Evolutionary conservation across 1,284 basidiomycete genomes (phyloP).

Genomic region (Wallemia mellicola): DNA sequence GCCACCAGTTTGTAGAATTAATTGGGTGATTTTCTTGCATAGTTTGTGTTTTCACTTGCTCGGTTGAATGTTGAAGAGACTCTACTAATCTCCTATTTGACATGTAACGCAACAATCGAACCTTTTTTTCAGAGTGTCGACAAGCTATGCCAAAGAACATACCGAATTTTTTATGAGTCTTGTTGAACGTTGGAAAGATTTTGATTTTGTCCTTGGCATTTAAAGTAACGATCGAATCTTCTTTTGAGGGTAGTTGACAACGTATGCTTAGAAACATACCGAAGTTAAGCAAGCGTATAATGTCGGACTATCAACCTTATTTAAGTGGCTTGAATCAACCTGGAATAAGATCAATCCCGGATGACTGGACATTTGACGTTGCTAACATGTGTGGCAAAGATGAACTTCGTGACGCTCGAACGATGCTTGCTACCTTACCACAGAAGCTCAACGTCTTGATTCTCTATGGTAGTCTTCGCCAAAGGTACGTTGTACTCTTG

Average conservation of each 20-base stretch:
- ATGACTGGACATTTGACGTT: neutral
- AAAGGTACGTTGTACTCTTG: too few species aligned
- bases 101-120: too few species aligned
- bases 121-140: too few species aligned
- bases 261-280: too few species aligned
- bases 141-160: too few species aligned
- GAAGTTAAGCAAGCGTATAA: neutral
- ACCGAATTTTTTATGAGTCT: too few species aligned
- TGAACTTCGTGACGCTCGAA: neutral
- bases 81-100: too few species aligned
- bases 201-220: too few species aligned
- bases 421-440: neutral
- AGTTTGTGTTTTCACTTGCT: too few species aligned
- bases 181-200: neutral
- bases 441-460: conserved; percentile 11
- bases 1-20: neutral
- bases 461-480: conserved; percentile 13
- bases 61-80: too few species aligned
- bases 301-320: neutral
- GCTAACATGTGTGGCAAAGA: neutral
- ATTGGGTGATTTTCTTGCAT: neutral
- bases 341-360: neutral
- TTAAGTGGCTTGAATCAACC: neutral
- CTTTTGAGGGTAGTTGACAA: too few species aligned
- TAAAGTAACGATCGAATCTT: too few species aligned